phyloP scores from a whole-genome alignment of 1,284 basidiomycete genomes.

The Athelia psychrophila region DNA sequence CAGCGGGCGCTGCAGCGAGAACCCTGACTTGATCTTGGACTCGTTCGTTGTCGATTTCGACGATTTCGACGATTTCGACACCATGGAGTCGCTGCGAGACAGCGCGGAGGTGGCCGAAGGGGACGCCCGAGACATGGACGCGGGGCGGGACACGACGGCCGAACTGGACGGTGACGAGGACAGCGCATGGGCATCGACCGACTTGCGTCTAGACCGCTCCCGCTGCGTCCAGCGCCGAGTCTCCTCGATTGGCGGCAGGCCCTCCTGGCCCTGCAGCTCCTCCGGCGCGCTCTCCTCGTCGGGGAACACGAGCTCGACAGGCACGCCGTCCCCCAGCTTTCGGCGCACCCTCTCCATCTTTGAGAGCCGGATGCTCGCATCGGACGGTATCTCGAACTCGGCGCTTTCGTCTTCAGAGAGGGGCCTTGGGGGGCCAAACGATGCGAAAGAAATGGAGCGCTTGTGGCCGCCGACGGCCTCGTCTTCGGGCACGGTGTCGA shows the following conservation, averaged over 20 bases:
- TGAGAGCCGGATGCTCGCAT: slow-evolving; percentile 37
- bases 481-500: neutral
- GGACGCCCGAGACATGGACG: no score
- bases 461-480: neutral
- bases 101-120: no score
- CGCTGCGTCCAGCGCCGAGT: no score
- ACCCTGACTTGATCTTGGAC: neutral
- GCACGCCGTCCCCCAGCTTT: slow-evolving; percentile 58
- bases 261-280: no score
- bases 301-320: slow-evolving; percentile 56
- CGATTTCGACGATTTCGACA: neutral
- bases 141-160: no score
- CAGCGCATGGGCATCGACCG: no score
- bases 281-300: slow-evolving; percentile 4
- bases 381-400: slow-evolving; percentile 28
- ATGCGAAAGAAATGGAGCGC: neutral
- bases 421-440: neutral
- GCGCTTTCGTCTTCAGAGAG: no score
- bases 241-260: no score
- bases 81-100: no score
- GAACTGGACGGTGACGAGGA: no score
- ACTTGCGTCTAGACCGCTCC: no score
- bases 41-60: neutral
- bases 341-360: slow-evolving; percentile 60
- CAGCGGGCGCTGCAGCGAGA: neutral